phyloP scores from a whole-genome alignment of 1,284 basidiomycete genomes.

The Malassezia pachydermatis region DNA sequence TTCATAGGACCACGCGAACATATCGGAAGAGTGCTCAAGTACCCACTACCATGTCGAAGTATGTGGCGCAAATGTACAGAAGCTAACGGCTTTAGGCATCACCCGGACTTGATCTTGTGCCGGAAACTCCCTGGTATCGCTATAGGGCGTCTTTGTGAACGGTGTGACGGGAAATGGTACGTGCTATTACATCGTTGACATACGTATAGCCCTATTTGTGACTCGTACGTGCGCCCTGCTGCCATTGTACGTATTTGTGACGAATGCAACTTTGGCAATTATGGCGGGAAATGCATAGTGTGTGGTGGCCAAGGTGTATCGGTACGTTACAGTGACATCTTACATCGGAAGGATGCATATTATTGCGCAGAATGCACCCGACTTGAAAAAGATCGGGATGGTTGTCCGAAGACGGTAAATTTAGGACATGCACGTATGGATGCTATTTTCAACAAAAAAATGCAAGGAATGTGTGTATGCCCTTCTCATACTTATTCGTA shows the following conservation, averaged over 20 bases:
- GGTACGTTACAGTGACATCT: conserved; percentile 19
- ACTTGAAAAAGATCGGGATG: conserved; percentile 92
- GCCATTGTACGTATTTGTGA: conserved; percentile 96
- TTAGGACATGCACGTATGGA: conserved; percentile 55
- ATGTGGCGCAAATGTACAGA: conserved; percentile 7
- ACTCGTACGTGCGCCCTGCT: conserved; percentile 96
- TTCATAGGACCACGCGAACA: too few species aligned
- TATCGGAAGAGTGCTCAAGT: too few species aligned
- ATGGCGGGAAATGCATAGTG: conserved; percentile 92
- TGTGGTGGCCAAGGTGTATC: conserved; percentile 53
- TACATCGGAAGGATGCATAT: conserved; percentile 37
- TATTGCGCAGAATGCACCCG: conserved; percentile 62
- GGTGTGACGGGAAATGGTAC: conserved; percentile 98
- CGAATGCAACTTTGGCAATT: conserved; percentile 94
- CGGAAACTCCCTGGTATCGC: conserved; percentile 86
- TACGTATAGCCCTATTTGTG: conserved; percentile 77
- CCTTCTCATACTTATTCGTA: neutral
- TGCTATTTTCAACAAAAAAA: conserved; percentile 37
- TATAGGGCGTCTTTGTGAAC: conserved; percentile 93
- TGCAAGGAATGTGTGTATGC: conserved; percentile 5
- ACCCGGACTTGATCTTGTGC: conserved; percentile 84
- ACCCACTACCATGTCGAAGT: conserved; percentile 26
- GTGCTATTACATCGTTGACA: conserved; percentile 31
- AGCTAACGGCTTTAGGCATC: conserved; percentile 25
- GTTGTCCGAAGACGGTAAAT: conserved; percentile 97